These are phyloP conservation scores for Russula emetica DNA, from an alignment of 768 basidiomycete species.

Conservation along the genomic window DNA sequence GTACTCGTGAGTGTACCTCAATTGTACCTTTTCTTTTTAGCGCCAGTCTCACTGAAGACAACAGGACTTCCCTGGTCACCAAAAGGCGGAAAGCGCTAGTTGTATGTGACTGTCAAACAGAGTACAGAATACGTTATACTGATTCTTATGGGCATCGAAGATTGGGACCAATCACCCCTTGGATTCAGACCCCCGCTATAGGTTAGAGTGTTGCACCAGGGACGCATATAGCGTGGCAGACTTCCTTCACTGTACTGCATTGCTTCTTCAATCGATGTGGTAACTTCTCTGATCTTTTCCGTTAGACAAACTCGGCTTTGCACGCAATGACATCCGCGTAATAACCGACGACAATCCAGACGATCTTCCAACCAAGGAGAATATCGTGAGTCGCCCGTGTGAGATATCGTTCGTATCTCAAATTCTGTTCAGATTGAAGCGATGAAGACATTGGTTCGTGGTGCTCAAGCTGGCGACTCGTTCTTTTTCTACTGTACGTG, in stretches of 20 bases:
- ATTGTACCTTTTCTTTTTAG: background rate
- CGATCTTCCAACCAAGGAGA: background rate
- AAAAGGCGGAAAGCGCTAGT: background rate
- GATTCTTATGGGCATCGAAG: background rate
- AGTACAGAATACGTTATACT: background rate
- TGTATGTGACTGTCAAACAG: background rate
- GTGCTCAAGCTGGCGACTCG: background rate
- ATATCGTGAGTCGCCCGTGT: conserved; percentile 1
- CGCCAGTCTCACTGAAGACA: too few relatives aligned
- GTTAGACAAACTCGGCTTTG: background rate
- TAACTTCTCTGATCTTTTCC: background rate
- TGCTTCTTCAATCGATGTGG: background rate
- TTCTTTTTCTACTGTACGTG: conserved; percentile 9
- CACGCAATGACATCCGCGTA: background rate
- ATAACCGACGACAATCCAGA: background rate
- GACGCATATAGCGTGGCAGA: background rate
- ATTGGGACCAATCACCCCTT: background rate
- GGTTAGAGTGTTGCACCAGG: background rate
- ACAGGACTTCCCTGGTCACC: background rate
- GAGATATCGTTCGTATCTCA: background rate
- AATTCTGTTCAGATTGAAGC: background rate
- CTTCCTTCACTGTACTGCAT: background rate
- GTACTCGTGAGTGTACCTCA: background rate
- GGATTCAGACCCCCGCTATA: background rate
- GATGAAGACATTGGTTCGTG: background rate